Conservation (phyloP, 2,329 filamentous ascomycete genomes). For the Iodosphaeria phyllophila region DNA sequence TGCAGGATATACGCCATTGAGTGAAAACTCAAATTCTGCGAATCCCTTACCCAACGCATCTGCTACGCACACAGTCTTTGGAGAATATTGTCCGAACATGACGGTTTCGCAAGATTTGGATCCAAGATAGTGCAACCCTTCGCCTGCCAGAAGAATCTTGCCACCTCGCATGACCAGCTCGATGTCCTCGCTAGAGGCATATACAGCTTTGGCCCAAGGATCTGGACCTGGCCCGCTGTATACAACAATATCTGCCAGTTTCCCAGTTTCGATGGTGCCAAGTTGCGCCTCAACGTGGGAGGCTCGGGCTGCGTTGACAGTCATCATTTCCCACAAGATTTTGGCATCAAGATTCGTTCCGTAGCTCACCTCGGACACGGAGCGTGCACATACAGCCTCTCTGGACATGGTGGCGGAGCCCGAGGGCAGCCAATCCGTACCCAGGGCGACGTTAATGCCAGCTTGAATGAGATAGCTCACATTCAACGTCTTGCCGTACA, state of each 20-base stretch:
- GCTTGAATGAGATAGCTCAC: slow-evolving; percentile 8
- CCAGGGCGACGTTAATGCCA: slow-evolving; percentile 11
- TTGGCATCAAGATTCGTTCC: slow-evolving; percentile 5
- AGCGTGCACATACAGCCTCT: slow-evolving; percentile 8
- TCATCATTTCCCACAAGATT: slow-evolving; percentile 17
- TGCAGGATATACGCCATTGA: slow-evolving; percentile 10
- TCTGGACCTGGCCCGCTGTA: slow-evolving; percentile 14
- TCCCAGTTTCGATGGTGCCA: slow-evolving; percentile 21
- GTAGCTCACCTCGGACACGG: slow-evolving; percentile 5
- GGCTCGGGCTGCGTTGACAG: slow-evolving; percentile 22
- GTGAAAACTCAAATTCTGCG: slow-evolving; percentile 5
- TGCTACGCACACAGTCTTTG: slow-evolving; percentile 7
- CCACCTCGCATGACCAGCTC: slow-evolving; percentile 12
- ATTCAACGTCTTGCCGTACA: slow-evolving; percentile 12
- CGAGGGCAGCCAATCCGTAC: slow-evolving; percentile 12
- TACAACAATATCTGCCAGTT: slow-evolving; percentile 22
- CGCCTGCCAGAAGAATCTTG: slow-evolving; percentile 7
- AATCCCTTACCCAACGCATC: slow-evolving; percentile 9
- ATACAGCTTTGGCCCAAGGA: slow-evolving; percentile 8
- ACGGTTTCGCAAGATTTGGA: slow-evolving; percentile 6
- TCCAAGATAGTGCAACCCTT: slow-evolving; percentile 2
- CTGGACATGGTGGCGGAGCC: slow-evolving; percentile 11
- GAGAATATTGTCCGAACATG: slow-evolving; percentile 4
- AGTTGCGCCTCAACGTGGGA: slow-evolving; percentile 18
- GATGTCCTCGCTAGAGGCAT: slow-evolving; percentile 6